These are phyloP conservation scores for Fusarium sp. DNA, from an alignment of 2,329 filamentous ascomycete species.

Conservation along the genomic window DNA sequence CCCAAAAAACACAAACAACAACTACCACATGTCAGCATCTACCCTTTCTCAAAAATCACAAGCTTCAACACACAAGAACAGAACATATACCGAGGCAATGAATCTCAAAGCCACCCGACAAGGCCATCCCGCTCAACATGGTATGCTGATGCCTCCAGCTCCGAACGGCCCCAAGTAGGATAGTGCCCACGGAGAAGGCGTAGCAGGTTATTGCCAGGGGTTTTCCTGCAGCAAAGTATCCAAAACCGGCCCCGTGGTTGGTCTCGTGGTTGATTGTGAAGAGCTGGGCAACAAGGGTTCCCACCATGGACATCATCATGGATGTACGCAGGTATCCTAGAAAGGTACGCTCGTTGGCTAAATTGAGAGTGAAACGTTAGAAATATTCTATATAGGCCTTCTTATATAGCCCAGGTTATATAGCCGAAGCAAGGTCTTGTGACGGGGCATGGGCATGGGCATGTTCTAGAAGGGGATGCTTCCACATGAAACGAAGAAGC, in stretches of 20 bases:
- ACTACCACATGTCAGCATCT: slow-evolving; percentile 26
- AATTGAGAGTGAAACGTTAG: slow-evolving; percentile 2
- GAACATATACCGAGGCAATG: slow-evolving; percentile 34
- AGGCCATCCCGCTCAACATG: slow-evolving; percentile 44
- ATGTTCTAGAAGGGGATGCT: neutral
- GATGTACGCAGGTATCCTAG: slow-evolving; percentile 79
- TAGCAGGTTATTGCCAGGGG: slow-evolving; percentile 63
- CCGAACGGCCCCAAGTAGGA: slow-evolving; percentile 45
- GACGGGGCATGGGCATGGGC: neutral
- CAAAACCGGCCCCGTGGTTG: slow-evolving; percentile 54
- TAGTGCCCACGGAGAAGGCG: slow-evolving; percentile 50
- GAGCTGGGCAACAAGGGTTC: slow-evolving; percentile 73
- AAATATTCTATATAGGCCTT: neutral
- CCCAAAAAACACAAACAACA: slow-evolving; percentile 38
- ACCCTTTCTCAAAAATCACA: neutral
- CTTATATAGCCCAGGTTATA: neutral
- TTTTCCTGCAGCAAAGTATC: slow-evolving; percentile 69
- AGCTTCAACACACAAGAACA: slow-evolving; percentile 25
- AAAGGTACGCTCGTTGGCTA: slow-evolving; percentile 80
- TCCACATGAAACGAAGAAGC: neutral
- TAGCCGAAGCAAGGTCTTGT: neutral
- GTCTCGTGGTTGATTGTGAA: slow-evolving; percentile 61
- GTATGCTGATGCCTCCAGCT: slow-evolving; percentile 46
- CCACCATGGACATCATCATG: slow-evolving; percentile 73
- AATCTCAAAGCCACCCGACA: slow-evolving; percentile 47